Evolutionary conservation across 371 early-diverging fungal genomes (phyloP), one percentile per base, ranked within the genome.

Genomic region (Mortierella sp.): DNA sequence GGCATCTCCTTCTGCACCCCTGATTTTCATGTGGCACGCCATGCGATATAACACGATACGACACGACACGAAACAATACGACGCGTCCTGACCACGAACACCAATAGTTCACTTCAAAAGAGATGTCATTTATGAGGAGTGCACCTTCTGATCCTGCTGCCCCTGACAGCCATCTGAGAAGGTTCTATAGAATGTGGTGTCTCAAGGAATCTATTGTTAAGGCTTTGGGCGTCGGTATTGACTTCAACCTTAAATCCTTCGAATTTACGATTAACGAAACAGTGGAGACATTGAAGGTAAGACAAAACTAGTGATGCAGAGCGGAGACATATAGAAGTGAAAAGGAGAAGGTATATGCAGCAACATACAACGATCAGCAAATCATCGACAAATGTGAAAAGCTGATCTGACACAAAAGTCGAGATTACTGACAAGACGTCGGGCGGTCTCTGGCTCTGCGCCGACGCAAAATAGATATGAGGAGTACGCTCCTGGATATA

Each of bases 181-280:
- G 75, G 47, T 80, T 80, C 64, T 80, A 75, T 37, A 39, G 81
- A 11, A n/a, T 80, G 62, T 80, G 81, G 81, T 80, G 81, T 45
- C 81, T 80, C 52, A 80, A 80, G 66, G 81, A 80, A 32, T 68
- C 81, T 1, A 37, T 66, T 2, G 68, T 68, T 59, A 80, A 75
- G 63, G 72, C 81, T n/a, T 54, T 80, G 18, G 81, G 72, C 28
- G 63, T 69, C 39, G 70, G 75, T 18, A 63, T 64, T 35, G 72
- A 75, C 32, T 71, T 54, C 22, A 64, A 75, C 35, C 72, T 75
- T 1, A 52, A 61, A 57, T 67, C 81, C 3, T 54, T 75, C 55
- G 81, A 80, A 63, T 80, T 80, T 61, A 51, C 62, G 1, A 65
- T 72, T 35, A 67, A 65, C 20, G 69, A 71, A 16, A 52, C 62